Conservation (phyloP, 75 land plant genomes). For the Ceratopteris richardii region DNA sequence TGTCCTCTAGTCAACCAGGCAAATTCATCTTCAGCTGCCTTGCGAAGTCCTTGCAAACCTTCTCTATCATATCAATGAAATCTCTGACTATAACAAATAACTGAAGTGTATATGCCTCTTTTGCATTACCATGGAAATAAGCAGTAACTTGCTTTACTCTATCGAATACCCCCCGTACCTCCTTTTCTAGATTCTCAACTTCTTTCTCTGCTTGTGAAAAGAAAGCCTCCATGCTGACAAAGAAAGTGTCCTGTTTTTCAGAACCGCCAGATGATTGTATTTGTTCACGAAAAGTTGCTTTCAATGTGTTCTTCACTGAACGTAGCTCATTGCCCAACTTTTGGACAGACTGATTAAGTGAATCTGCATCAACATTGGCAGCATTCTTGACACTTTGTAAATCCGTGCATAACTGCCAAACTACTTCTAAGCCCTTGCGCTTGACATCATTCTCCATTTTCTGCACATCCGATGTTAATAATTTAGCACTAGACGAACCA, state of each 20-base stretch:
- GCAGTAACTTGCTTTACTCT: conserved; percentile 55
- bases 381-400: conserved; percentile 69
- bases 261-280: conserved; percentile 30
- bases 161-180: conserved; percentile 43
- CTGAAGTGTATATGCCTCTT: conserved; percentile 59
- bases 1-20: neutral
- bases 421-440: conserved; percentile 52
- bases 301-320: conserved; percentile 24
- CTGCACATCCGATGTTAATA: conserved; percentile 19
- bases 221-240: conserved; percentile 40
- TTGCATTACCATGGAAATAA: conserved; percentile 65
- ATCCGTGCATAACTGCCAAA: conserved; percentile 39
- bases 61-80: conserved; percentile 60
- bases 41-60: conserved; percentile 46
- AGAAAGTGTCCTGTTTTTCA: conserved; percentile 26
- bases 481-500: conserved; percentile 11
- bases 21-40: conserved; percentile 5
- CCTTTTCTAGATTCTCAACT: conserved; percentile 28
- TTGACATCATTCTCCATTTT: conserved; percentile 36
- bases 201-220: conserved; percentile 48
- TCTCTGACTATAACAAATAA: conserved; percentile 61
- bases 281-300: conserved; percentile 26
- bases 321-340: conserved; percentile 41
- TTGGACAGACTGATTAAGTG: conserved; percentile 37
- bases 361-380: conserved; percentile 51